These are phyloP conservation scores for Dactylellina sp. DNA, from an alignment of 2,329 filamentous ascomycete genomes.

Conservation along the genomic window DNA sequence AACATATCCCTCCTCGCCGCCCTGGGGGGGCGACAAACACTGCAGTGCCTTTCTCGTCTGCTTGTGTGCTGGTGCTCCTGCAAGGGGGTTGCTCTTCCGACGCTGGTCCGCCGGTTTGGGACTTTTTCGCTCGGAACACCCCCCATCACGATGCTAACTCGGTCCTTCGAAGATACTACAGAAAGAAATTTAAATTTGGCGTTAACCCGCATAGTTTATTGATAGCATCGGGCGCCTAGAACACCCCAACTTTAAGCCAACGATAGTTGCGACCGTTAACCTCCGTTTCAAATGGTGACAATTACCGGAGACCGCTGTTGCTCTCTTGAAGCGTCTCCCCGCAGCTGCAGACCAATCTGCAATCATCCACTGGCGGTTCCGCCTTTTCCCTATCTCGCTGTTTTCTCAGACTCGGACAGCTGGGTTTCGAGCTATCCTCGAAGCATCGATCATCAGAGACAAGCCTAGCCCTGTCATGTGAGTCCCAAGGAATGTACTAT, in stretches of 20 bases:
- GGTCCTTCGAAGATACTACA: too few relatives aligned
- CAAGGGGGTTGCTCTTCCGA: slow-evolving; percentile 32
- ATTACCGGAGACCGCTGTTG: slow-evolving; percentile 6
- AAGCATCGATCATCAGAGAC: slow-evolving; percentile 31
- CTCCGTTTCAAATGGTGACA: slow-evolving; percentile 35
- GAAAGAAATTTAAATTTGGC: too few relatives aligned
- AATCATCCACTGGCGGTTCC: neutral
- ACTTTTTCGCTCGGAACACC: too few relatives aligned
- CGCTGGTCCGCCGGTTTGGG: slow-evolving; percentile 38
- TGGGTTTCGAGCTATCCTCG: slow-evolving; percentile 8
- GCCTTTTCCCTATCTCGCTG: slow-evolving; percentile 1
- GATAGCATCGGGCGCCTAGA: slow-evolving; percentile 27
- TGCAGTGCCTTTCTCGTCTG: slow-evolving; percentile 28
- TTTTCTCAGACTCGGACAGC: neutral
- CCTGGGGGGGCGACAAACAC: slow-evolving; percentile 43
- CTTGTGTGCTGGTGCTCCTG: slow-evolving; percentile 46
- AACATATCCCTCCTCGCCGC: slow-evolving; percentile 27
- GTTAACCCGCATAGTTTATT: neutral
- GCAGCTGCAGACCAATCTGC: neutral
- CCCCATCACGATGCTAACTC: too few relatives aligned
- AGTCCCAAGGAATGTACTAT: slow-evolving; percentile 15
- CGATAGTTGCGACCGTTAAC: slow-evolving; percentile 28
- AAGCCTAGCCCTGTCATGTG: slow-evolving; percentile 12
- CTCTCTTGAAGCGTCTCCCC: slow-evolving; percentile 26
- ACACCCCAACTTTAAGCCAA: neutral